These are phyloP conservation scores for Nitzschia sp. DNA, from an alignment of 108 stramenopile genomes.

Conservation along the genomic window DNA sequence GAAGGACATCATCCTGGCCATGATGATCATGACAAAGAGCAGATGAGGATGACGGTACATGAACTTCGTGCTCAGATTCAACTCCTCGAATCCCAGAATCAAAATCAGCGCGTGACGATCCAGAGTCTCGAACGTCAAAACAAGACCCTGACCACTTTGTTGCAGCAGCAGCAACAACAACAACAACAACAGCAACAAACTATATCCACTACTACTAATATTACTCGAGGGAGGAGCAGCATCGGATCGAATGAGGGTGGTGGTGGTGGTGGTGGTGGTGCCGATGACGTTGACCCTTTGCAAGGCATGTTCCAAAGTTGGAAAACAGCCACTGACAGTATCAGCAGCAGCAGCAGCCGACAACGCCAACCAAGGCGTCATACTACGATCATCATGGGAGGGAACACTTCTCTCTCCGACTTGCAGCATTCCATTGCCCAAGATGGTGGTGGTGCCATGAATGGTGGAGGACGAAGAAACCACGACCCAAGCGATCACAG, in stretches of 20 bases:
- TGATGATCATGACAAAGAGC: neutral
- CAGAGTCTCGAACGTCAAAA: neutral
- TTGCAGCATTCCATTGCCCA: too few species aligned
- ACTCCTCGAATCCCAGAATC: neutral
- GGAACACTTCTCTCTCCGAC: too few species aligned
- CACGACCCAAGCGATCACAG: neutral
- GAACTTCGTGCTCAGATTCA: neutral
- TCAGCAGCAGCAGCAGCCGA: neutral
- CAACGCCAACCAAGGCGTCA: neutral
- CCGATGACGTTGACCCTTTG: neutral
- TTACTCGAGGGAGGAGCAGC: neutral
- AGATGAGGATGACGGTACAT: neutral
- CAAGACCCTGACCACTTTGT: neutral
- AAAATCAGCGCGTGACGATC: conserved; percentile 1
- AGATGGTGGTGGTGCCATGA: neutral
- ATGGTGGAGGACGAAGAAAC: neutral
- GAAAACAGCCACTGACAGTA: neutral
- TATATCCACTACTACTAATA: neutral
- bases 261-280: neutral
- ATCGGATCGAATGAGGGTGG: neutral
- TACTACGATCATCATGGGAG: neutral
- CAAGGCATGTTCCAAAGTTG: neutral
- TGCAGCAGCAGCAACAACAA: neutral
- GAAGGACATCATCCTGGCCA: too few species aligned
- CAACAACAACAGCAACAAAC: neutral